Conservation (phyloP, 2,329 filamentous ascomycete genomes). For the Apiospora saccharicola region DNA sequence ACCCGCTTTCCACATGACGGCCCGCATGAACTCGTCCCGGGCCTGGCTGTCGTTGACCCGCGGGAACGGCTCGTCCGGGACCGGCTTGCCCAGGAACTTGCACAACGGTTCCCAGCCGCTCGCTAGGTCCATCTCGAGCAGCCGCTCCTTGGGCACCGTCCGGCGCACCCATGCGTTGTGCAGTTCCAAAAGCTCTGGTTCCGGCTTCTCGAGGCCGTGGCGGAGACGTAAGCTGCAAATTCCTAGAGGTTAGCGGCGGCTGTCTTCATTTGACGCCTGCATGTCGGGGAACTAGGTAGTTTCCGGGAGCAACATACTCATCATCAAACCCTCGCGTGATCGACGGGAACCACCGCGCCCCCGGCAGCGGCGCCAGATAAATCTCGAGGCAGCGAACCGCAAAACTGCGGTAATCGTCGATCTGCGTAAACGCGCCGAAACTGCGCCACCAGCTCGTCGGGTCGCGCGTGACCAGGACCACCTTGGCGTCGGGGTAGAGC, state of each 20-base stretch:
- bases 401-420: background rate
- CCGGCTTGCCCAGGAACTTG: slow-evolving; percentile 37
- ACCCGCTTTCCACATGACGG: background rate
- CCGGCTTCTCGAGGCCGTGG: background rate
- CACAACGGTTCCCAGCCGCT: slow-evolving; percentile 42
- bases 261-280: background rate
- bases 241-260: background rate
- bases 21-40: slow-evolving; percentile 10
- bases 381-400: background rate
- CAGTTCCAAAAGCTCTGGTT: slow-evolving; percentile 6
- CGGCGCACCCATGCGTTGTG: slow-evolving; percentile 25
- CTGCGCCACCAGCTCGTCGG: slow-evolving; percentile 34
- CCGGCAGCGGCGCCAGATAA: background rate
- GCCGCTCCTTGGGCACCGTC: slow-evolving; percentile 24
- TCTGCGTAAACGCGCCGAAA: background rate
- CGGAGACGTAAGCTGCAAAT: background rate
- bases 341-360: slow-evolving; percentile 3
- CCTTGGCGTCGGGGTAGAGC: slow-evolving; percentile 35
- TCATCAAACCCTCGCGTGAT: background rate
- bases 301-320: background rate
- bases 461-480: slow-evolving; percentile 36
- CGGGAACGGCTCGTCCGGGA: slow-evolving; percentile 42
- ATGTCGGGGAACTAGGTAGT: no score
- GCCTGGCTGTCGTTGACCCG: slow-evolving; percentile 38
- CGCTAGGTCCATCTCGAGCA: slow-evolving; percentile 36